phyloP scores from a whole-genome alignment of 1,139 yeast species.

The Yamadazyma diospyri region DNA sequence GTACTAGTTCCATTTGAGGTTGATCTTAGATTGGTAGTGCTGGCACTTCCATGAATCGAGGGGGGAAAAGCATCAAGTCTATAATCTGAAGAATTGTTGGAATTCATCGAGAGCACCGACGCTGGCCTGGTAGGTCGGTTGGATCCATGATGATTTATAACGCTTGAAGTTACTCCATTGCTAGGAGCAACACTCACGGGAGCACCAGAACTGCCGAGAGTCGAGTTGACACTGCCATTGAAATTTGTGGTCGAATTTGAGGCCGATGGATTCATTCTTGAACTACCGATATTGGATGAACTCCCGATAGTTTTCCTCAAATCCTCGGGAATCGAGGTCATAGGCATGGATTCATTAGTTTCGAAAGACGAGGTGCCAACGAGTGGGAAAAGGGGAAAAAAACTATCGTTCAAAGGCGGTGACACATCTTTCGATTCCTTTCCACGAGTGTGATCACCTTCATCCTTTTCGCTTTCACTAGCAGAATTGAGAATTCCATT shows the following conservation, averaged over 20 bases:
- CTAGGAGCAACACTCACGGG: neutral
- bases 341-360: slow-evolving; percentile 33
- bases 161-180: neutral
- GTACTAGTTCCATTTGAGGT: neutral
- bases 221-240: neutral
- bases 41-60: slow-evolving; percentile 8
- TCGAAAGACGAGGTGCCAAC: slow-evolving; percentile 46
- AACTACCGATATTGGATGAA: neutral
- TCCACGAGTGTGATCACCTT: slow-evolving; percentile 12
- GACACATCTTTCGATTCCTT: neutral
- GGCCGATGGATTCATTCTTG: neutral
- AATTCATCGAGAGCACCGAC: slow-evolving; percentile 39
- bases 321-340: slow-evolving; percentile 26
- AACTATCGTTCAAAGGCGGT: neutral
- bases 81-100: slow-evolving; percentile 30
- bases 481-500: neutral
- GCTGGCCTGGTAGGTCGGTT: slow-evolving; percentile 45
- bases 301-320: slow-evolving; percentile 1
- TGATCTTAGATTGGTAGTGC: slow-evolving; percentile 7
- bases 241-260: neutral
- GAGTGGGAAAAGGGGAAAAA: slow-evolving; percentile 50
- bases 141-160: slow-evolving; percentile 15
- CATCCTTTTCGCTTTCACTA: slow-evolving; percentile 7
- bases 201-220: neutral
- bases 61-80: slow-evolving; percentile 15